Conservation (phyloP, 2,329 filamentous ascomycete species). For the Sporothrix luriei region DNA sequence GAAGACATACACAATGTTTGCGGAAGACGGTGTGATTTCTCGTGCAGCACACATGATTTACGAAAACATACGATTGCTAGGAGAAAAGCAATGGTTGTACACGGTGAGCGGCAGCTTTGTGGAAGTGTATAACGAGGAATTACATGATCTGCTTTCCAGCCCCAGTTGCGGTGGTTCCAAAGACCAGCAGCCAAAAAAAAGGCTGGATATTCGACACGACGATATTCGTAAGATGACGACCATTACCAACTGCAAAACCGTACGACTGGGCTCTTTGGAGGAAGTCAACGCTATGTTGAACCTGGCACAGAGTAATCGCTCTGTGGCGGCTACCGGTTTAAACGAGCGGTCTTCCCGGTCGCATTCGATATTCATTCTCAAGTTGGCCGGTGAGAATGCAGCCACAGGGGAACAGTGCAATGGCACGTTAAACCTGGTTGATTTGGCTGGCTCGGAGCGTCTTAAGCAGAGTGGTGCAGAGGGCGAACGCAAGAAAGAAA, state of each 20-base stretch:
- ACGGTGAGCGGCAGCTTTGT: constrained; percentile 93
- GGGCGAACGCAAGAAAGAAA: constrained; percentile 87
- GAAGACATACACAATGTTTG: constrained; percentile 96
- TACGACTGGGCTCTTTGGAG: constrained; percentile 74
- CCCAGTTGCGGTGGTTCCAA: constrained; percentile 46
- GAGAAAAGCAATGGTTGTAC: constrained; percentile 92
- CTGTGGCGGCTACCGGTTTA: constrained; percentile 93
- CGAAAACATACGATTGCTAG: constrained; percentile 76
- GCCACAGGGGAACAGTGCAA: constrained; percentile 83
- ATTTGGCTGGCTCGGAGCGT: constrained; percentile 89
- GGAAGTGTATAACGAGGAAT: constrained; percentile 97
- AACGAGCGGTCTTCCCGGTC: constrained; percentile 94
- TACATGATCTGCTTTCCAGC: constrained; percentile 78
- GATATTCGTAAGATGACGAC: constrained; percentile 77
- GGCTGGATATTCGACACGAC: constrained; percentile 88
- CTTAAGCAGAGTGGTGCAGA: constrained; percentile 84
- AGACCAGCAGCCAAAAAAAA: constrained; percentile 74
- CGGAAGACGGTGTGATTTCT: constrained; percentile 89
- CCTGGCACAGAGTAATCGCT: constrained; percentile 81
- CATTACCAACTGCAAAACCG: constrained; percentile 77
- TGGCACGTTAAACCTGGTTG: constrained; percentile 92
- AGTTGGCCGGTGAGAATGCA: constrained; percentile 68
- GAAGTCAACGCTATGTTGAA: constrained; percentile 79
- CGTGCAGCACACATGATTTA: constrained; percentile 93
- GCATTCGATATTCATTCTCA: constrained; percentile 95